These are phyloP conservation scores for Fusarium sp. DNA, from an alignment of 2,329 filamentous ascomycete genomes.

Conservation along the genomic window DNA sequence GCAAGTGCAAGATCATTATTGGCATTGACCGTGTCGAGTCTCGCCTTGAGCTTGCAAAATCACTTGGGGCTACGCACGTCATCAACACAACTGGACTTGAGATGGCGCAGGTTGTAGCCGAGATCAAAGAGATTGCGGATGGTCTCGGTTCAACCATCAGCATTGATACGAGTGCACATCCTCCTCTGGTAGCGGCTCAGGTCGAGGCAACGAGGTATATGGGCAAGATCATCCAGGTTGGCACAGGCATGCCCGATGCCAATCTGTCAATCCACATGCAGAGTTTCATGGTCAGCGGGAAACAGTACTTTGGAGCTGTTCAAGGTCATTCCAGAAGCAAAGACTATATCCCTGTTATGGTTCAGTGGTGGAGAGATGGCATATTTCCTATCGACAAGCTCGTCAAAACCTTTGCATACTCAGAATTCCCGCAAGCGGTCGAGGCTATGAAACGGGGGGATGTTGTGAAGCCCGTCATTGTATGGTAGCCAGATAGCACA, in stretches of 20 bases:
- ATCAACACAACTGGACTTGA: constrained; percentile 46
- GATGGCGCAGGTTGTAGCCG: constrained; percentile 44
- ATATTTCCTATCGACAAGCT: constrained; percentile 54
- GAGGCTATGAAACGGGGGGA: constrained; percentile 50
- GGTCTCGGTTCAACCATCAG: constrained; percentile 62
- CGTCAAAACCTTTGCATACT: constrained; percentile 51
- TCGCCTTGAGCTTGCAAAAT: constrained; percentile 49
- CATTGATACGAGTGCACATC: constrained; percentile 66
- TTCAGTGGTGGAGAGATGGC: constrained; percentile 53
- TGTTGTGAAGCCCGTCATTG: constrained; percentile 54
- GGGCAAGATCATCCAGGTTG: constrained; percentile 67
- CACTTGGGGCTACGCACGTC: constrained; percentile 54
- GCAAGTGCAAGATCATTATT: constrained; percentile 48
- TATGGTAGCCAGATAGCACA: constrained; percentile 38
- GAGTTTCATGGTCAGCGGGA: constrained; percentile 63
- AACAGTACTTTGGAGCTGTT: constrained; percentile 62
- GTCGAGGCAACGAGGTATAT: constrained; percentile 60
- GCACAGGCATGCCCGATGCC: constrained; percentile 61
- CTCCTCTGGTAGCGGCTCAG: constrained; percentile 57
- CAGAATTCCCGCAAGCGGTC: constrained; percentile 50
- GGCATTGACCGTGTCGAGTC: constrained; percentile 49
- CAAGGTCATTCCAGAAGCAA: constrained; percentile 57
- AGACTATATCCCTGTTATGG: constrained; percentile 55
- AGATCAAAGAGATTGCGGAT: constrained; percentile 58
- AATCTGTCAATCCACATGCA: constrained; percentile 61